Evolutionary conservation across 345 rosid species (phyloP).

Genomic region (Linum trigynum): DNA sequence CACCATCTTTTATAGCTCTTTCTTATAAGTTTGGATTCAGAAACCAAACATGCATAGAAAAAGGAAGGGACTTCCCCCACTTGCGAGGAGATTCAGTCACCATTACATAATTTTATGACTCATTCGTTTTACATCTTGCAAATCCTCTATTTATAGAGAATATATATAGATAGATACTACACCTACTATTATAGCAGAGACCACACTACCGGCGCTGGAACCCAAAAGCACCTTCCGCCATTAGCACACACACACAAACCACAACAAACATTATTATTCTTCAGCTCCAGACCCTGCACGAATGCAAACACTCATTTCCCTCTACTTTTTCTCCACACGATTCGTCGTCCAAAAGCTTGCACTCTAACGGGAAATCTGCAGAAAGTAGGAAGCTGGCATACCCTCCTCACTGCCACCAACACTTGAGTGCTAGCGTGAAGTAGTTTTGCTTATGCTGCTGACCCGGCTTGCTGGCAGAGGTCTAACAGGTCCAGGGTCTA

Average conservation of each 20-base stretch:
- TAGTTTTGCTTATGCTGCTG: constrained; percentile 36
- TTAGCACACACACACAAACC: neutral
- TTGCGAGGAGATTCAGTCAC: too few species aligned
- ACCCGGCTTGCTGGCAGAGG: constrained; percentile 87
- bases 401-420: constrained; percentile 19
- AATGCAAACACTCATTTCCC: constrained; percentile 8
- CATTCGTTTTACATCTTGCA: too few species aligned
- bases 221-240: neutral
- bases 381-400: constrained; percentile 23
- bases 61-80: too few species aligned
- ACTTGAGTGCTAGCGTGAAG: constrained; percentile 2
- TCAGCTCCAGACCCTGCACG: constrained; percentile 14
- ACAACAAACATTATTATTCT: constrained; percentile 16
- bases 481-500: constrained; percentile 85
- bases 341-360: constrained; percentile 37
- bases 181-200: neutral
- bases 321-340: constrained; percentile 22
- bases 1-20: too few species aligned
- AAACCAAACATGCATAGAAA: too few species aligned
- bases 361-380: constrained; percentile 29
- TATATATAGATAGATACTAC: neutral
- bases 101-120: too few species aligned
- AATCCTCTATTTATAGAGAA: neutral
- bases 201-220: neutral
- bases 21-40: too few species aligned